Base-by-base conservation (phyloP, 176 grass and related monocot genomes). In the Avena atlantica region DNA sequence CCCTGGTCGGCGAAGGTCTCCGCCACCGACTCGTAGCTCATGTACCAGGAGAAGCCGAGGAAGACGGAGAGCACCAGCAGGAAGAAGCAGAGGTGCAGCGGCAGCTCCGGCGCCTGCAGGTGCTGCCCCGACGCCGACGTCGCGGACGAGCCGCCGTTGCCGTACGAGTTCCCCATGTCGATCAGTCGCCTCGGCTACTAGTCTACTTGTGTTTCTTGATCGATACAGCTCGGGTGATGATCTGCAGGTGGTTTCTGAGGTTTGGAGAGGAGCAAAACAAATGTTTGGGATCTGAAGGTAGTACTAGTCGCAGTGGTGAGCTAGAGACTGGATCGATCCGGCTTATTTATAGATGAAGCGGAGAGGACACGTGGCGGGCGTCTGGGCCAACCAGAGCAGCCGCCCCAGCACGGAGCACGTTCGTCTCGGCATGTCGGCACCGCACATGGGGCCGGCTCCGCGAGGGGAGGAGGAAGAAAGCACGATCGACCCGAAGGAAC, bases 41-140 rank as follows among this genome's bases (percentile, higher is more conserved):
- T 89, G 84, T 94, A 92, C 88, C 89, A 93, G 65, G 90, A 94
- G 68, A 90, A 77, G 69, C 51, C 71, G n/a, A 97, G 81, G 83
- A 97, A 88, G 21, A 90, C 17, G 57, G 91, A 59, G 49, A 91
- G 69, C 84, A 89, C 93, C 50, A 90, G 73, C 58, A 97, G 88
- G 86, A 97, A 87, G 84, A 92, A 91, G 67, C 86, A 87, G 14
- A 94, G 84, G 77, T 92, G 88, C 64, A 92, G 74, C 56, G 92
- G 90, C 79, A 89, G 86, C 73, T 93, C 91, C 63, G 84, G 73
- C 10, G 63, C 69, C 69, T 45, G 89, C 48, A 61, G 34, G 12
- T 52, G 10, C 81, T 10, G 12, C 31, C 37, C 37, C 37, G 37
- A 1, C 37, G 37, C 1, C 37, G 37, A 6, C 37, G 37, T 42